phyloP scores from a whole-genome alignment of 2,329 filamentous ascomycete genomes.

The Fusarium dlaminii region DNA sequence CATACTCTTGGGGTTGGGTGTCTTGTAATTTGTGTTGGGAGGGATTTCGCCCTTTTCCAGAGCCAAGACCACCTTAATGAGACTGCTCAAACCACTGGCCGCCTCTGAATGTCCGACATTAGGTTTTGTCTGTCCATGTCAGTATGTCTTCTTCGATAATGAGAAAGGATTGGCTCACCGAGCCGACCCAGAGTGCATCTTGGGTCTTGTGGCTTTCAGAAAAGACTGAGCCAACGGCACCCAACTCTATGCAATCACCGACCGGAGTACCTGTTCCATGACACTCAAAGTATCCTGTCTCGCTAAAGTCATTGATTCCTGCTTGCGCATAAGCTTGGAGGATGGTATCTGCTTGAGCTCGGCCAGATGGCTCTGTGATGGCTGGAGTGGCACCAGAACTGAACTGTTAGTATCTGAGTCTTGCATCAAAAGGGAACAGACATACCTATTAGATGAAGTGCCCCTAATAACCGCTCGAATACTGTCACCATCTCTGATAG shows the following conservation, averaged over 20 bases:
- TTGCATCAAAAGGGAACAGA: accelerated
- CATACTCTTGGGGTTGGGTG: slow-evolving; percentile 39
- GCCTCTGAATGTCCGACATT: slow-evolving; percentile 44
- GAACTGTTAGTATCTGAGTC: not conserved
- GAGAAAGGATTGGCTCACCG: slow-evolving; percentile 47
- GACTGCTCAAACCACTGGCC: slow-evolving; percentile 41
- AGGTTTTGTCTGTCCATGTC: slow-evolving; percentile 41
- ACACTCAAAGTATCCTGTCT: slow-evolving; percentile 45
- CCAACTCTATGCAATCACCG: slow-evolving; percentile 43
- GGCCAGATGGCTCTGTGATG: slow-evolving; percentile 61
- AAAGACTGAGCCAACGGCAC: slow-evolving; percentile 49
- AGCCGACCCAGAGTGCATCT: slow-evolving; percentile 53
- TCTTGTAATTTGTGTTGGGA: slow-evolving; percentile 38
- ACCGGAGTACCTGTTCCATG: slow-evolving; percentile 46
- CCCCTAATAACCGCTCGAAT: slow-evolving; percentile 60
- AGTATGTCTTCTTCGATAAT: accelerated
- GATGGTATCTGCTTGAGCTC: slow-evolving; percentile 52
- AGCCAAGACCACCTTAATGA: slow-evolving; percentile 42
- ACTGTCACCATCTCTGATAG: slow-evolving; percentile 61
- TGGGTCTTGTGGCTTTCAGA: slow-evolving; percentile 25
- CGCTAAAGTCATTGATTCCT: slow-evolving; percentile 29
- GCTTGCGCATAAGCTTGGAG: slow-evolving; percentile 39
- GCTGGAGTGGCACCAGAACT: slow-evolving; percentile 58
- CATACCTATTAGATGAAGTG: slow-evolving; percentile 55
- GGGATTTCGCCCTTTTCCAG: slow-evolving; percentile 43